A percentile compares a stretch with the other conserved stretches of the same genome.
phyloP scores from a whole-genome alignment of 2,329 filamentous ascomycete species.

The Atkinsonella texensis region DNA sequence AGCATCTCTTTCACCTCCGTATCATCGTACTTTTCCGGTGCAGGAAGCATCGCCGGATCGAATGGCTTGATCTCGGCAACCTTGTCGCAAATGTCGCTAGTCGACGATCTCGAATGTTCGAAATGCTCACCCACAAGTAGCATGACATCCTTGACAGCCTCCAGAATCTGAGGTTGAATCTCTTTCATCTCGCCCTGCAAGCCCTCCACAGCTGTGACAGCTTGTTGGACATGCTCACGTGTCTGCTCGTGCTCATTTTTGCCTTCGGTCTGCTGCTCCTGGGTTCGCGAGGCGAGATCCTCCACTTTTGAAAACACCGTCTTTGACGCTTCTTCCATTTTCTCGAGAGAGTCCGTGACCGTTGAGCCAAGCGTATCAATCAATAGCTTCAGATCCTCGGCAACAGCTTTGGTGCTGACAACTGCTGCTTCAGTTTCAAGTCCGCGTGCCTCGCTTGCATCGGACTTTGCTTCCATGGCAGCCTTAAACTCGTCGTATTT shows the following conservation, averaged over 20 bases:
- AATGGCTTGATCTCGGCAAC: conserved; percentile 50
- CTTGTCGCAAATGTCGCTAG: conserved; percentile 42
- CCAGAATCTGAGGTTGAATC: conserved; percentile 78
- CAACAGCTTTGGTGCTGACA: conserved; percentile 61
- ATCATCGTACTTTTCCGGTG: conserved; percentile 38
- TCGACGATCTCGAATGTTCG: conserved; percentile 66
- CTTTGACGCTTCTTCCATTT: conserved; percentile 77
- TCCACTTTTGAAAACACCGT: conserved; percentile 77
- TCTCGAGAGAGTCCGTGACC: conserved; percentile 72
- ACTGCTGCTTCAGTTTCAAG: conserved; percentile 62
- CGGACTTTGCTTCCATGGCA: conserved; percentile 60
- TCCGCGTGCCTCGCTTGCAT: conserved; percentile 61
- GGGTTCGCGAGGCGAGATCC: conserved; percentile 61
- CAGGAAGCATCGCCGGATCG: conserved; percentile 45
- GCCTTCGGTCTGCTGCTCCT: conserved; percentile 60
- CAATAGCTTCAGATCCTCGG: conserved; percentile 77
- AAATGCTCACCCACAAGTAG: conserved; percentile 75
- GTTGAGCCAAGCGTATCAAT: conserved; percentile 75
- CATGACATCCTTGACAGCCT: conserved; percentile 77
- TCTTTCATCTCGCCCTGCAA: conserved; percentile 71
- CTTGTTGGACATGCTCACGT: conserved; percentile 66
- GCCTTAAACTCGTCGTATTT: conserved; percentile 83
- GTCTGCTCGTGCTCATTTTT: conserved; percentile 76
- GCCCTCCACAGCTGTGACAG: conserved; percentile 58
- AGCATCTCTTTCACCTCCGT: conserved; percentile 17